A percentile compares a stretch with the other conserved stretches of the same genome.
phyloP scores from a whole-genome alignment of 176 grass and related monocot genomes.

The Coix lacrymajobi region DNA sequence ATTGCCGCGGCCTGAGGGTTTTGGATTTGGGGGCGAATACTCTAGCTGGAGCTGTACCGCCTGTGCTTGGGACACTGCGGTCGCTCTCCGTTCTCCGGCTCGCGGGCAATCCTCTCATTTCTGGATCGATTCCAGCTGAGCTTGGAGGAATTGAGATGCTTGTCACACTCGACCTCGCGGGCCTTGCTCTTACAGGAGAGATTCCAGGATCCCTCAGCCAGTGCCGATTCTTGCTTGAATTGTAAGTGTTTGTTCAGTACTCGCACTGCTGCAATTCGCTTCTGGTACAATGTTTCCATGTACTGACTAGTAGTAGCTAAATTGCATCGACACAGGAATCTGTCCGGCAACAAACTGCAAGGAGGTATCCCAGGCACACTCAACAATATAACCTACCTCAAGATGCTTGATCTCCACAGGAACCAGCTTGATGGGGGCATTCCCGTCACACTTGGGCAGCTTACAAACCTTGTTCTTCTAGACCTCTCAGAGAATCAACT shows the following conservation, averaged over 20 bases:
- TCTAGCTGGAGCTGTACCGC: conserved; percentile 61
- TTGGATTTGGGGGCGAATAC: conserved; percentile 78
- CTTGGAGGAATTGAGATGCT: conserved; percentile 78
- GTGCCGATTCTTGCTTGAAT: conserved; percentile 78
- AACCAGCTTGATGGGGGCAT: conserved; percentile 64
- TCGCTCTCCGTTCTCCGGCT: conserved; percentile 69
- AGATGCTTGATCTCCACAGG: conserved; percentile 60
- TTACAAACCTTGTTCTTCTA: conserved; percentile 59
- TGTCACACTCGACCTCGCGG: conserved; percentile 61
- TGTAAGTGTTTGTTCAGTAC: conserved; percentile 60
- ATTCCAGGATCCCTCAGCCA: conserved; percentile 70
- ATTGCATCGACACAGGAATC: conserved; percentile 55
- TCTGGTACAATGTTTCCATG: neutral
- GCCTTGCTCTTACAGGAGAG: conserved; percentile 60
- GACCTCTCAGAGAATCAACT: conserved; percentile 76
- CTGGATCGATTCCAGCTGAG: conserved; percentile 53
- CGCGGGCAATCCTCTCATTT: conserved; percentile 46
- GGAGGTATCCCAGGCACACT: conserved; percentile 66
- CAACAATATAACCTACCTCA: conserved; percentile 77
- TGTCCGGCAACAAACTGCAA: conserved; percentile 67
- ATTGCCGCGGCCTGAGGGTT: conserved; percentile 54
- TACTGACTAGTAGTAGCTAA: conserved; percentile 29
- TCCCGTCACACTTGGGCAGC: conserved; percentile 59
- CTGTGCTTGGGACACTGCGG: conserved; percentile 50
- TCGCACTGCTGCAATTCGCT: neutral